Evolutionary conservation across 2,329 filamentous ascomycete genomes (phyloP).

Genomic region (Ustilaginoidea virens): DNA sequence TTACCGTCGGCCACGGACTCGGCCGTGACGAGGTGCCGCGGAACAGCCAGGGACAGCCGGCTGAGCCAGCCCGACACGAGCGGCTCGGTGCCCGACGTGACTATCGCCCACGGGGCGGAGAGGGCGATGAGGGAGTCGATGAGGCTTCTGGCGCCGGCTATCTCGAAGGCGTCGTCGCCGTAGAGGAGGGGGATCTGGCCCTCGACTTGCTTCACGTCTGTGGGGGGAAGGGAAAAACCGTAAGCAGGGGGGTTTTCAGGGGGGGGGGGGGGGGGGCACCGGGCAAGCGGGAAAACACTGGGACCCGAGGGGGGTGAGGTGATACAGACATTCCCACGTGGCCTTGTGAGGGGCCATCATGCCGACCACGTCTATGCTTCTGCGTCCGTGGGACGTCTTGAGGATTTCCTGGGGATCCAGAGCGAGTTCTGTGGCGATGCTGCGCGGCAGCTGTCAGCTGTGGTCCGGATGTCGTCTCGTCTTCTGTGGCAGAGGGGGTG

Average conservation of each 20-base stretch:
- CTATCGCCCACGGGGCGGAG: slow-evolving; percentile 69
- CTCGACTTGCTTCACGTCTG: slow-evolving; percentile 71
- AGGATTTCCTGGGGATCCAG: slow-evolving; percentile 76
- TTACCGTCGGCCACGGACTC: slow-evolving; percentile 65
- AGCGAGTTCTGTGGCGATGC: slow-evolving; percentile 69
- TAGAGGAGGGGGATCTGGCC: slow-evolving; percentile 60
- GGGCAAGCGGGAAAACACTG: neutral
- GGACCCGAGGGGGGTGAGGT: neutral
- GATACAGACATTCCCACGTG: slow-evolving; percentile 64
- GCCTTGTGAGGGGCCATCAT: slow-evolving; percentile 72
- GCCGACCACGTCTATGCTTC: slow-evolving; percentile 74
- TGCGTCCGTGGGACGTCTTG: slow-evolving; percentile 76
- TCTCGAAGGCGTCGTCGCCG: slow-evolving; percentile 66
- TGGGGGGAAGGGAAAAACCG: neutral
- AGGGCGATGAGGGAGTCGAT: slow-evolving; percentile 49
- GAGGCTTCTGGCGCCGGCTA: slow-evolving; percentile 64
- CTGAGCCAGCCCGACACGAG: slow-evolving; percentile 60
- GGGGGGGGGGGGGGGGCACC: neutral
- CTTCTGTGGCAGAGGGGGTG: neutral
- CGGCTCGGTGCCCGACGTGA: slow-evolving; percentile 54
- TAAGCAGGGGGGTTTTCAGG: too few relatives aligned
- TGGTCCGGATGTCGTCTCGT: too few relatives aligned
- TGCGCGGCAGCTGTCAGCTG: too few relatives aligned
- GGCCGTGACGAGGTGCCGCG: slow-evolving; percentile 54
- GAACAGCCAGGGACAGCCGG: slow-evolving; percentile 48